A percentile compares a stretch with the other conserved stretches of the same genome.
These are phyloP conservation scores for Wickerhamomyces sp. DNA, from an alignment of 1,139 yeast species.

Conservation along the genomic window DNA sequence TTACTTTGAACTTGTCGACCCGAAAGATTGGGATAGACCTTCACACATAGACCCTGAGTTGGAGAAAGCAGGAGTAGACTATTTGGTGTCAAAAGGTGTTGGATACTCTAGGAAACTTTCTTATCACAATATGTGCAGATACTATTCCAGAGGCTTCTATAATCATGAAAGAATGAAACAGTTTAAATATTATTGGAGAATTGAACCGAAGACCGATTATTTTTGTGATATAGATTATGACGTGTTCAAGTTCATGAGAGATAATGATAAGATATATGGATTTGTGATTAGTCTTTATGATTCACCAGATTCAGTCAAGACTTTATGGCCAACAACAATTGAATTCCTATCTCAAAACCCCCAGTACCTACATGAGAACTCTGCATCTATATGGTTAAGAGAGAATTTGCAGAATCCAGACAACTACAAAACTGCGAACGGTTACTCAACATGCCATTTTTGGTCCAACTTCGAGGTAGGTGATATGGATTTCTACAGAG, in stretches of 20 bases:
- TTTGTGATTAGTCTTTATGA: slow-evolving; percentile 67
- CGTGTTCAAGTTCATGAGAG: slow-evolving; percentile 68
- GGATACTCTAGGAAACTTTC: slow-evolving; percentile 61
- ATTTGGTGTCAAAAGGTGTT: slow-evolving; percentile 38
- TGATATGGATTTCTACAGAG: slow-evolving; percentile 72
- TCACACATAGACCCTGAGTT: slow-evolving; percentile 40
- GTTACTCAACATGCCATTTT: slow-evolving; percentile 82
- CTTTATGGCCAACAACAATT: slow-evolving; percentile 67
- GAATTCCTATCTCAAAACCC: slow-evolving; percentile 52
- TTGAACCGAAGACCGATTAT: slow-evolving; percentile 71
- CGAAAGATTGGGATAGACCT: slow-evolving; percentile 63
- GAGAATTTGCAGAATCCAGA: slow-evolving; percentile 59
- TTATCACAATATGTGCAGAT: slow-evolving; percentile 78
- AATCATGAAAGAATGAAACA: slow-evolving; percentile 54
- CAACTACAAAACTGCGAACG: slow-evolving; percentile 46
- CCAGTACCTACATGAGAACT: slow-evolving; percentile 58
- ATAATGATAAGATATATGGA: slow-evolving; percentile 61
- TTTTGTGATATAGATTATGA: slow-evolving; percentile 69
- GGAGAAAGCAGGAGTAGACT: slow-evolving; percentile 35
- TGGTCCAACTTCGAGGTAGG: slow-evolving; percentile 88
- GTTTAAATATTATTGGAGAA: slow-evolving; percentile 68
- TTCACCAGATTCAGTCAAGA: slow-evolving; percentile 53
- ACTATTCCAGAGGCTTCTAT: slow-evolving; percentile 60
- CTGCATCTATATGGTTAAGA: slow-evolving; percentile 69
- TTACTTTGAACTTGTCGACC: slow-evolving; percentile 53